Conservation (phyloP, 176 grass and related monocot genomes). For the Aegilops tauschii region DNA sequence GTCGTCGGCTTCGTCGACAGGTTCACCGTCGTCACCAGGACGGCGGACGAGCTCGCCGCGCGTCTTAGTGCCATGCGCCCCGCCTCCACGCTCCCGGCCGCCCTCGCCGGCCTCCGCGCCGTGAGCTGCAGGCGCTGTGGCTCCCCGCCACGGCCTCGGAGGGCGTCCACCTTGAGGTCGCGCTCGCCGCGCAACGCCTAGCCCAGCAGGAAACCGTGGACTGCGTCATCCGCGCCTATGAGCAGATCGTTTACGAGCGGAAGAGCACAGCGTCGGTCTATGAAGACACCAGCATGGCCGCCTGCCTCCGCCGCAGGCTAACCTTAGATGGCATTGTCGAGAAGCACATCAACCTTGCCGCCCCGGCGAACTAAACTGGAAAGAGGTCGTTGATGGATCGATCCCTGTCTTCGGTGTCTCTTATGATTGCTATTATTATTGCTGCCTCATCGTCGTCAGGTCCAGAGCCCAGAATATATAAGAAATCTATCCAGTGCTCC, state of each 20-base stretch:
- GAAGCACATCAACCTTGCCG: background rate
- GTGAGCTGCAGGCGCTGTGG: background rate
- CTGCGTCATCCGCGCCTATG: background rate
- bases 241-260: background rate
- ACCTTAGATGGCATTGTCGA: background rate
- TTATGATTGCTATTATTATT: too few species aligned
- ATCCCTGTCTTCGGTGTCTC: background rate
- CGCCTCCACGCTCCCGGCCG: background rate
- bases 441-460: background rate
- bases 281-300: background rate
- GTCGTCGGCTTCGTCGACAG: background rate
- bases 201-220: background rate
- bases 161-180: background rate
- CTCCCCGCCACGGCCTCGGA: background rate
- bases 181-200: background rate
- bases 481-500: background rate
- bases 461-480: background rate
- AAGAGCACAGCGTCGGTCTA: background rate
- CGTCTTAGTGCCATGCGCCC: background rate
- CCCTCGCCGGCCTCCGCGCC: background rate
- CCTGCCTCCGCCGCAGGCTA: background rate
- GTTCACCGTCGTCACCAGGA: background rate
- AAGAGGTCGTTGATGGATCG: background rate
- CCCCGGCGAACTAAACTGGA: background rate
- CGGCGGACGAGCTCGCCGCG: background rate